A percentile compares a stretch with the other conserved stretches of the same genome.
Conservation (phyloP, 2,329 filamentous ascomycete species). For the Ophioceras dolichostomum region DNA sequence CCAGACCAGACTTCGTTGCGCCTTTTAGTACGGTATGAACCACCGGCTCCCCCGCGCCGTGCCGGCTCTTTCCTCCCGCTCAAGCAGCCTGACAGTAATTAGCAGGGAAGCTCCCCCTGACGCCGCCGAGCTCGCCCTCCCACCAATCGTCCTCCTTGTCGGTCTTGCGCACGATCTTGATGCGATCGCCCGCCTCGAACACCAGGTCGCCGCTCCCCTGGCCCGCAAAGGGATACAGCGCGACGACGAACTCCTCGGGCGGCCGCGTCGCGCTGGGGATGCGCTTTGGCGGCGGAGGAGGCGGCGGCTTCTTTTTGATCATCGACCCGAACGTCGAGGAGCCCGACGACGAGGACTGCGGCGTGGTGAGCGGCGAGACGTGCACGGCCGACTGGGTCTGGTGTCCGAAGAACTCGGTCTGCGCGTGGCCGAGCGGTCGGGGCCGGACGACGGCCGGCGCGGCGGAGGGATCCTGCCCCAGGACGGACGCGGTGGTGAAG, state of each 20-base stretch:
- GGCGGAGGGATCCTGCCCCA: slow-evolving; percentile 23
- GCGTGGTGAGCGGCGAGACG: slow-evolving; percentile 2
- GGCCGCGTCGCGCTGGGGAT: slow-evolving; percentile 33
- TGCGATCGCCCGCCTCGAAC: slow-evolving; percentile 67
- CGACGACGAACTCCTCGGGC: slow-evolving; percentile 48
- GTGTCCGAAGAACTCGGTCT: slow-evolving; percentile 3
- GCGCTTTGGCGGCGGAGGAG: slow-evolving; percentile 55
- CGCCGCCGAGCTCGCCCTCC: slow-evolving; percentile 63
- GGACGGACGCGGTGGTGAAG: slow-evolving; percentile 29
- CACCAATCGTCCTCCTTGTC: slow-evolving; percentile 78
- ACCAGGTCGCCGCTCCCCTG: slow-evolving; percentile 58
- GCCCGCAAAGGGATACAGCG: slow-evolving; percentile 63
- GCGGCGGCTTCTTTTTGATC: slow-evolving; percentile 63
- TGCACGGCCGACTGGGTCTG: background rate
- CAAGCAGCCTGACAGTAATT: slow-evolving; percentile 53
- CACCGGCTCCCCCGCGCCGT: too few relatives aligned
- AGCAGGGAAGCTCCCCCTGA: slow-evolving; percentile 64
- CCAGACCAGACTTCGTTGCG: too few relatives aligned
- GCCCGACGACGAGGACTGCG: slow-evolving; percentile 11
- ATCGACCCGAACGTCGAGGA: slow-evolving; percentile 13
- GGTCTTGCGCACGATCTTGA: slow-evolving; percentile 67
- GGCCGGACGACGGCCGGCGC: slow-evolving; percentile 5
- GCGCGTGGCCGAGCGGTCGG: slow-evolving; percentile 1
- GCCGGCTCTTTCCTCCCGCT: too few relatives aligned
- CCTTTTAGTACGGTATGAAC: too few relatives aligned